phyloP scores from a whole-genome alignment of 495 filamentous ascomycete genomes.

The Hapsidospora chrysogenum region DNA sequence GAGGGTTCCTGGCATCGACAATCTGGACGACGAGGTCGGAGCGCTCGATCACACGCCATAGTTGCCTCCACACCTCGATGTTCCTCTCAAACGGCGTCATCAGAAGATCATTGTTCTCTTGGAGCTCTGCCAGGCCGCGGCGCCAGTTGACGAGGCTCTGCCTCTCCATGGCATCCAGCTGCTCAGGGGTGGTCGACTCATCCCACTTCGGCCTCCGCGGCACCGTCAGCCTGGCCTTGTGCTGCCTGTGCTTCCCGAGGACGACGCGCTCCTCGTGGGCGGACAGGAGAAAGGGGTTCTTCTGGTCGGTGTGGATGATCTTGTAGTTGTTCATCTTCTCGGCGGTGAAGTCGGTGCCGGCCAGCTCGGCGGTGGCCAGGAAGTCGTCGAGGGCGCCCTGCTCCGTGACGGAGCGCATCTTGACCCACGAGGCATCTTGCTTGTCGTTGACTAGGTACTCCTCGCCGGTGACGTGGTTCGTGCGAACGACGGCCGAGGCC shows the following conservation, averaged over 20 bases:
- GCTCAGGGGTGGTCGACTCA: constrained; percentile 56
- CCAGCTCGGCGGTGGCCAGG: constrained; percentile 71
- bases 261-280: constrained; percentile 68
- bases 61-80: constrained; percentile 92
- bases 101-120: constrained; percentile 80
- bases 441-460: constrained; percentile 55
- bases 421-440: constrained; percentile 71
- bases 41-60: constrained; percentile 97
- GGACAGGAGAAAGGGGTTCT: constrained; percentile 86
- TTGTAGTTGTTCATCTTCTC: constrained; percentile 98
- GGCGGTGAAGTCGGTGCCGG: constrained; percentile 94
- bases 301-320: constrained; percentile 90
- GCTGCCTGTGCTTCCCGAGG: constrained; percentile 63
- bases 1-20: constrained; percentile 89
- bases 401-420: constrained; percentile 97
- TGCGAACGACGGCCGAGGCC: constrained; percentile 44
- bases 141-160: constrained; percentile 79
- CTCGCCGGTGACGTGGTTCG: constrained; percentile 43
- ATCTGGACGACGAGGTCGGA: constrained; percentile 96
- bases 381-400: constrained; percentile 81
- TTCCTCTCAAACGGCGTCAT: constrained; percentile 99
- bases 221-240: constrained; percentile 65
- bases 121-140: constrained; percentile 75
- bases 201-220: constrained; percentile 86
- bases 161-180: constrained; percentile 66